Percentiles rank a stretch among this genome's conserved stretches.
These are phyloP conservation scores for Erucastrum elatum DNA, from an alignment of 345 rosid genomes.

Conservation along the genomic window DNA sequence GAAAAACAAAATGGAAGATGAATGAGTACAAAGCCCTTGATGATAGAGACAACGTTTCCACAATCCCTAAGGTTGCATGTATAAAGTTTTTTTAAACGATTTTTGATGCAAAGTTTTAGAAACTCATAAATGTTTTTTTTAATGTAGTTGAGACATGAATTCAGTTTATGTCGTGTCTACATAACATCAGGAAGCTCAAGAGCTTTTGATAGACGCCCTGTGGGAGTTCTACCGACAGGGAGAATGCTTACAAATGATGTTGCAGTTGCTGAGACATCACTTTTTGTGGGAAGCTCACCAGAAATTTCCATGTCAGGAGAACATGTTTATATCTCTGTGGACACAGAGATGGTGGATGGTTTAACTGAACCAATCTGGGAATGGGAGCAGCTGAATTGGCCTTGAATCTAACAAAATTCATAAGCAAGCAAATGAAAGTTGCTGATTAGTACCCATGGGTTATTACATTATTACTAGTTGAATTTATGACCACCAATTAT, in stretches of 20 bases:
- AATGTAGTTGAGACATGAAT: constrained; percentile 74
- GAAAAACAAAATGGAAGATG: constrained; percentile 96
- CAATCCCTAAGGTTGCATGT: constrained; percentile 46
- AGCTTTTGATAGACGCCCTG: constrained; percentile 93
- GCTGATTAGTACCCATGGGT: background rate
- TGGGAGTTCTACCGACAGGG: constrained; percentile 39
- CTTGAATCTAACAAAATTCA: constrained; percentile 31
- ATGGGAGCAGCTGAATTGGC: constrained; percentile 58
- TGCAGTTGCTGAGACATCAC: constrained; percentile 37
- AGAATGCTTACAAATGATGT: constrained; percentile 31
- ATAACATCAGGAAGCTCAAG: constrained; percentile 68
- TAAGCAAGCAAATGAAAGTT: background rate
- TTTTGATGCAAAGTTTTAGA: background rate
- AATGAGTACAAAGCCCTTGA: constrained; percentile 85
- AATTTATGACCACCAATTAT: background rate
- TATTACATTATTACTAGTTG: background rate
- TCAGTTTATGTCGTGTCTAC: constrained; percentile 84
- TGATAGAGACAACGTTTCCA: constrained; percentile 32
- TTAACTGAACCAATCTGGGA: constrained; percentile 46
- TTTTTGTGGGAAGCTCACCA: constrained; percentile 45
- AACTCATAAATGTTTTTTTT: background rate
- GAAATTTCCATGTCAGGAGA: constrained; percentile 50
- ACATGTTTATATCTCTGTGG: constrained; percentile 40
- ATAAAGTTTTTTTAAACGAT: background rate
- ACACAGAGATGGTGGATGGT: constrained; percentile 39